Base-by-base conservation (phyloP, 768 basidiomycete genomes). In the Suillus cothurnatus region DNA sequence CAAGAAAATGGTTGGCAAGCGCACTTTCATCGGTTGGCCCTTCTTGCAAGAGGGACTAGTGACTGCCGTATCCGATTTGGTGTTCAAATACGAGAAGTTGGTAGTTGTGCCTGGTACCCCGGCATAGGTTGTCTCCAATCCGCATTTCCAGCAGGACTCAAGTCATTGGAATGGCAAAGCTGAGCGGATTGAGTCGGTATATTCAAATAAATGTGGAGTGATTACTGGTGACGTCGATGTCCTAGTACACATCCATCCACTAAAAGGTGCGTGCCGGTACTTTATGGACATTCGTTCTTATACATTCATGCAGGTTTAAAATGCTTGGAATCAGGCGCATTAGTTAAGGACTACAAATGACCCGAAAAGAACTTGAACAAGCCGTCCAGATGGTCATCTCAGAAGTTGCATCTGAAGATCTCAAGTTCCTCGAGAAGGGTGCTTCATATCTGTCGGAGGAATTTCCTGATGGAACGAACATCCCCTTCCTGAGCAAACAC, bases 401-500 rank as follows among this genome's bases (percentile, higher is more conserved):
- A 0, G 83, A 91, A 65, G 93, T 98, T 43, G 81, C 83, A 14
- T 93, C 91, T 5, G 95, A 99, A 77, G 97, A 99, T 73, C 92
- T 94, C 32, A 89, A 92, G 34, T 93, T 85, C 75, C 64, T 93
- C 52, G 97, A 98, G 78, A 86, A 87, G 71, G 88, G 86, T 11
- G 86, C 97, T 0, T 91, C 94, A 1, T 88, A 93, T 0, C 78
- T 99, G 36, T 83, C 88, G 0, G 89, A 94, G 62, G 97, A 99
- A 73, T 98, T 94, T 79, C 95, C 96, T 0, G 88, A 87, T 0
- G 93, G 92, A 1, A 92, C 88, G 75, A 93, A 91, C 73, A 92
- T 99, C 32, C 97, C 99, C 79, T 99, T 98, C 87, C 84, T 99
- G 8, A 96, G 97, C 19, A 90, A 93, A 72, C 90, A 94, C 73